Base-by-base conservation (phyloP, 768 basidiomycete species). In the Rhodotorula toruloides region DNA sequence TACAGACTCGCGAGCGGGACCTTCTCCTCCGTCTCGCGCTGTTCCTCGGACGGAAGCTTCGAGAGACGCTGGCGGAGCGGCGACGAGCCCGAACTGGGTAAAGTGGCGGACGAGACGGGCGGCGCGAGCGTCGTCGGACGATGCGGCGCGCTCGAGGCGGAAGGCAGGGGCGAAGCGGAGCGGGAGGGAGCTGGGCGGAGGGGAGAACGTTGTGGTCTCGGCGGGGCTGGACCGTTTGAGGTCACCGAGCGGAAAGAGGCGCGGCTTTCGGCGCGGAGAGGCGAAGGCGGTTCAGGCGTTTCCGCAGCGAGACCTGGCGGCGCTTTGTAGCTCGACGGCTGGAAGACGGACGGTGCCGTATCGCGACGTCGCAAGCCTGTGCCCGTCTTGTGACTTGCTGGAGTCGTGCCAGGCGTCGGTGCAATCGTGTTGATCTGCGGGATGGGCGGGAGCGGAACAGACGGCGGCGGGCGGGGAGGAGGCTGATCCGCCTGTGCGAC, bases 1-100 rank as follows among this genome's bases (percentile, higher is more conserved):
- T 78, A 77, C 17, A 78, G 68, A 19, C 59, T 68, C 0, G 74
- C 72, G 43, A 77, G 72, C 17, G 75, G 72, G 17, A 58, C 58
- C 4, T 37, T 58, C 29, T 29, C 12, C 1, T 8, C 36, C 11
- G 44, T 12, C n/a, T 17, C 21, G 13, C 44, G 19, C 13, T 22
- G 22, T 8, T 46, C 21, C 44, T 17, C 19, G 44, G 21, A 16
- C 44, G 44, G 36, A n/a, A 57, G 2, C 11, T 5, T 27, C 22
- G 39, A 29, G 47, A 42, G 11, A 8, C 19, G 2, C 22, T 39
- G 19, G 17, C 25, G 32, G 8, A n/a, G 29, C n/a, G n/a, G n/a
- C n/a, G n/a, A n/a, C n/a, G n/a, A n/a, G n/a, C n/a, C n/a, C n/a
- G n/a, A n/a, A n/a, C n/a, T n/a, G n/a, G n/a, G n/a, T n/a, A n/a